Conservation (phyloP, 192 early-diverging fungal species). For the Coemansia sp. region DNA sequence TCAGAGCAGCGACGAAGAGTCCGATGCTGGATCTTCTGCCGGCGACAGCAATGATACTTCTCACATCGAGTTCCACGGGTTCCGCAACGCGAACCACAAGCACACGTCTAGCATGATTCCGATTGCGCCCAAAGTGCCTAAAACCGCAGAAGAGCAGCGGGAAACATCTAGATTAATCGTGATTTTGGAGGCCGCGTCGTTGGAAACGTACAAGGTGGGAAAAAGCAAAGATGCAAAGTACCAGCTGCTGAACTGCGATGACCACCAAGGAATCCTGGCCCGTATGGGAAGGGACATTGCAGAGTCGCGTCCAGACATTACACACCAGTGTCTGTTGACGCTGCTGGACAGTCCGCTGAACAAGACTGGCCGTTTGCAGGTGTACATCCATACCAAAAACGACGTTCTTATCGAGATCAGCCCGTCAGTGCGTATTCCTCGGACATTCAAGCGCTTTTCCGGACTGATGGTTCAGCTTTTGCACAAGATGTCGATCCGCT, state of each 20-base stretch:
- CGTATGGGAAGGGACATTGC: constrained; percentile 77
- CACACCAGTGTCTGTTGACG: constrained; percentile 96
- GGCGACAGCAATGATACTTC: background rate
- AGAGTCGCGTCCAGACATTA: constrained; percentile 90
- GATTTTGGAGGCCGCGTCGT: constrained; percentile 82
- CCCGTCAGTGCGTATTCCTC: constrained; percentile 97
- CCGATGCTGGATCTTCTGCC: background rate
- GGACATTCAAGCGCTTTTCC: constrained; percentile 98
- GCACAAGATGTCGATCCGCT: constrained; percentile 93
- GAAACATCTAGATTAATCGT: constrained; percentile 85
- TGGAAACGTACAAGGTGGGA: constrained; percentile 91
- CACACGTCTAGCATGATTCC: constrained; percentile 54
- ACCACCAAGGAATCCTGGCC: constrained; percentile 86
- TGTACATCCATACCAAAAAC: constrained; percentile 93
- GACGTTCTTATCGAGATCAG: constrained; percentile 98
- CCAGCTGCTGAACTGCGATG: constrained; percentile 94
- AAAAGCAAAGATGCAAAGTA: constrained; percentile 76
- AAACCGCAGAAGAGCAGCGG: constrained; percentile 72
- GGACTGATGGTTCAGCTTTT: constrained; percentile 99
- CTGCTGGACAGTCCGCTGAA: constrained; percentile 97
- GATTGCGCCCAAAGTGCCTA: constrained; percentile 77
- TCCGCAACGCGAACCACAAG: constrained; percentile 51
- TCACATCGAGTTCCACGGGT: constrained; percentile 37
- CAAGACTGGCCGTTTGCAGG: constrained; percentile 97
- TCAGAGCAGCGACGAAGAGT: background rate